Conservation (phyloP, 1,284 basidiomycete species). For the Lentinus polychrous region DNA sequence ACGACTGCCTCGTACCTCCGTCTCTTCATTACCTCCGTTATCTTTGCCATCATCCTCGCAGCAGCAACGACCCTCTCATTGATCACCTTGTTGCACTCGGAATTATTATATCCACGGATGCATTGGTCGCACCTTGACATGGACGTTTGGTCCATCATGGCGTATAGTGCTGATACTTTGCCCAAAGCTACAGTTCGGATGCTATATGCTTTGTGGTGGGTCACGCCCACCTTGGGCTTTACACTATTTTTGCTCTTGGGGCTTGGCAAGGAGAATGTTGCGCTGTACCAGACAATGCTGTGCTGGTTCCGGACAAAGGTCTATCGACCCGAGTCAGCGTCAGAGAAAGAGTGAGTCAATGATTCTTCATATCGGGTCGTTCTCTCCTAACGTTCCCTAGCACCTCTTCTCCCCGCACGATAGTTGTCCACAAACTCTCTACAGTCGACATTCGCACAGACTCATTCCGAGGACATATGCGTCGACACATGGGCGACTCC, state of each 20-base stretch:
- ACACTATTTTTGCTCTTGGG: constrained; percentile 25
- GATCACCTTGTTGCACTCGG: too few species aligned
- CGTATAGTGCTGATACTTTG: constrained; percentile 26
- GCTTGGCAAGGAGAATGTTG: constrained; percentile 19
- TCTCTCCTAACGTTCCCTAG: not conserved
- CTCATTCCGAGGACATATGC: not conserved
- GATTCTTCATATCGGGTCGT: constrained; percentile 4
- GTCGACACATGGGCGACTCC: too few species aligned
- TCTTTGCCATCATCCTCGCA: not conserved
- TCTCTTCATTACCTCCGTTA: constrained; percentile 39
- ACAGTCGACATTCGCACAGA: not conserved
- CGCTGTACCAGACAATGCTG: not conserved
- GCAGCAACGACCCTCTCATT: too few species aligned
- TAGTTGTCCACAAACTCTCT: constrained; percentile 1
- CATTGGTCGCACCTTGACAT: constrained; percentile 51
- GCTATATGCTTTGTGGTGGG: constrained; percentile 14
- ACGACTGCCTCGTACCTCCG: constrained; percentile 39
- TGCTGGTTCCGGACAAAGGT: too few species aligned
- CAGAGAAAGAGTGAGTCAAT: not conserved
- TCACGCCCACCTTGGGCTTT: constrained; percentile 16
- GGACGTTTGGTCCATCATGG: constrained; percentile 30
- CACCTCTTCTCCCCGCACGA: not conserved
- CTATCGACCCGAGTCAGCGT: not conserved
- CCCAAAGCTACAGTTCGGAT: not conserved
- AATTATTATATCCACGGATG: constrained; percentile 33